These are phyloP conservation scores for Sporobolomyces phaffii DNA, from an alignment of 768 basidiomycete species.

Conservation along the genomic window DNA sequence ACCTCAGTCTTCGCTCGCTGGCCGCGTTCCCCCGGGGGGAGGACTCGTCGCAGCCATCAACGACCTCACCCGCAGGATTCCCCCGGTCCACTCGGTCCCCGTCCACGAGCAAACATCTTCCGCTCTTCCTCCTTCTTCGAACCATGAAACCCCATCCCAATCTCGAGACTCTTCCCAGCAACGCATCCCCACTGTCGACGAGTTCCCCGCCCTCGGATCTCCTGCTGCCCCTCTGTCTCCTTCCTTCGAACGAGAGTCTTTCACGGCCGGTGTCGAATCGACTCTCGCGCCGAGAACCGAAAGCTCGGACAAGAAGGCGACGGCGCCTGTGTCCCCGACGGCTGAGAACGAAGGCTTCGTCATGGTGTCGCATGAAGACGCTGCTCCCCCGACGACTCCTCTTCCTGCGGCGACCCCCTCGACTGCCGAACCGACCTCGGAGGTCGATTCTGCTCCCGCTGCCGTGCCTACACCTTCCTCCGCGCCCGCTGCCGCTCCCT, in stretches of 20 bases:
- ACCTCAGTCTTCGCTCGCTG: neutral
- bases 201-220: constrained; percentile 32
- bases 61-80: constrained; percentile 33
- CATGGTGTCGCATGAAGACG: constrained; percentile 20
- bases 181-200: constrained; percentile 14
- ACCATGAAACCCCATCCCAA: neutral
- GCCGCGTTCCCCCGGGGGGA: constrained; percentile 14
- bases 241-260: neutral
- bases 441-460: neutral
- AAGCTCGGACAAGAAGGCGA: neutral
- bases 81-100: constrained; percentile 7
- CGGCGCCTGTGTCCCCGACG: neutral
- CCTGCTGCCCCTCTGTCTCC: constrained; percentile 6
- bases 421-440: neutral
- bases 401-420: neutral
- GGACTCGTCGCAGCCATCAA: constrained; percentile 39
- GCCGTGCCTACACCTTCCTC: neutral
- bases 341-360: constrained; percentile 21
- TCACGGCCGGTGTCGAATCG: neutral
- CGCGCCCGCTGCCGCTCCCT: neutral
- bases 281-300: neutral
- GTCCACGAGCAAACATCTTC: neutral
- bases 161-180: neutral
- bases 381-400: neutral
- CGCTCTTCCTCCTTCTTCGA: neutral